phyloP scores from a whole-genome alignment of 305 asterid genomes.

The Fraxinus platypoda region DNA sequence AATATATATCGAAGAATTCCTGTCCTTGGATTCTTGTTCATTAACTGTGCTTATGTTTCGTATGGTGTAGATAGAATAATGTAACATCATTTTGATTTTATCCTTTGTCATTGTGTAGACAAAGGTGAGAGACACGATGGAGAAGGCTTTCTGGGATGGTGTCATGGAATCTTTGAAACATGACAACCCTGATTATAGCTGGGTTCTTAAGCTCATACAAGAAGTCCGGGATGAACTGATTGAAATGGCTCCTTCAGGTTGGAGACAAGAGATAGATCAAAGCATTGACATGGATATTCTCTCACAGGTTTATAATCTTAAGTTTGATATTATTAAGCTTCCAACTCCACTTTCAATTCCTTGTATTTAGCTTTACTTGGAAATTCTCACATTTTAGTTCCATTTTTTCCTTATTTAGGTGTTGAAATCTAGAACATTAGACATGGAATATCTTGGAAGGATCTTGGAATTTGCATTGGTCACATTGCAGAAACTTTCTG shows the following conservation, averaged over 20 bases:
- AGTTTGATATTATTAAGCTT: neutral
- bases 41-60: neutral
- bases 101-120: conserved; percentile 16
- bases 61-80: neutral
- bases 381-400: conserved; percentile 1
- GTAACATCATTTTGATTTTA: neutral
- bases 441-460: conserved; percentile 29
- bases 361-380: neutral
- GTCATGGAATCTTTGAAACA: conserved; percentile 29
- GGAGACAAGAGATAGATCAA: conserved; percentile 30
- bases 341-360: neutral
- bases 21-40: neutral
- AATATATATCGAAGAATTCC: neutral
- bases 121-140: conserved; percentile 23
- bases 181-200: conserved; percentile 20
- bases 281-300: conserved; percentile 25
- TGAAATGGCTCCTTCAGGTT: conserved; percentile 33
- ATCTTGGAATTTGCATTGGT: conserved; percentile 24
- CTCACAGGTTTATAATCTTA: conserved; percentile 22
- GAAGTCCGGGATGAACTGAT: conserved; percentile 30
- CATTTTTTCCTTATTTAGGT: conserved; percentile 8
- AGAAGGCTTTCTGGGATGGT: conserved; percentile 33
- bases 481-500: conserved; percentile 28
- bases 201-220: conserved; percentile 27
- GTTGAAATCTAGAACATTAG: conserved; percentile 26